Evolutionary conservation across 2,329 filamentous ascomycete genomes (phyloP), one percentile per base, ranked within the genome.

Genomic region (Fusarium illudens): DNA sequence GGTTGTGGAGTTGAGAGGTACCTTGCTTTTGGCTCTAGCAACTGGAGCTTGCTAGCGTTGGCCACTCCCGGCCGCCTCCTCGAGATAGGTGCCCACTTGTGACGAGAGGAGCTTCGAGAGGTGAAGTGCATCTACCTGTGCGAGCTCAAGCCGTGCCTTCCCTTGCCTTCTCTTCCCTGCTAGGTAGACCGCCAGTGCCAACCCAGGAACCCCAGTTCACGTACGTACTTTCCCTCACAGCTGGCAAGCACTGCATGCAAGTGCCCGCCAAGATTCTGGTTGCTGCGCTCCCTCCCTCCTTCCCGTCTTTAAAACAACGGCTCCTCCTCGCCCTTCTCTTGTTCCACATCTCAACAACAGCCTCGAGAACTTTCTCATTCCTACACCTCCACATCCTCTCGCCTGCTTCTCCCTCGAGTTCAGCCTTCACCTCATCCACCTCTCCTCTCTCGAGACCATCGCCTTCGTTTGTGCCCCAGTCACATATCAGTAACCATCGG

Each of bases 311-410:
- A 74, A 74, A 74, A 63, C 67, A 42, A 64, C 59, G 54, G 61
- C 67, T 65, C 52, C 64, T 68, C 64, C 64, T 71, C 62, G 30
- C 66, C 56, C 66, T 64, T 65, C 44, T 67, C 50, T 56, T 65
- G 64, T 72, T 72, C 60, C 62, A 64, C 56, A 37, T 53, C 60
- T 53, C 60, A 64, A 48, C 62, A 67, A 64, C 60, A 56, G 30
- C 60, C 60, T 65, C 37, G 56, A 63, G 39, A 48, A 63, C 52
- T 67, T 58, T 56, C 51, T 63, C 64, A 70, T 67, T 68, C 62
- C 73, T 61, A 65, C 71, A 64, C 64, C 70, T 67, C 39, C 66
- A 65, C 64, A 58, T 70, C 72, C 62, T 63, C 68, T 65, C 69
- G 52, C 64, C 59, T 58, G 50, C 46, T 64, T 62, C 53, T 55